Percentiles rank a stretch among this genome's conserved stretches.
phyloP scores from a whole-genome alignment of 768 basidiomycete species.

The Podaxis pistillaris region DNA sequence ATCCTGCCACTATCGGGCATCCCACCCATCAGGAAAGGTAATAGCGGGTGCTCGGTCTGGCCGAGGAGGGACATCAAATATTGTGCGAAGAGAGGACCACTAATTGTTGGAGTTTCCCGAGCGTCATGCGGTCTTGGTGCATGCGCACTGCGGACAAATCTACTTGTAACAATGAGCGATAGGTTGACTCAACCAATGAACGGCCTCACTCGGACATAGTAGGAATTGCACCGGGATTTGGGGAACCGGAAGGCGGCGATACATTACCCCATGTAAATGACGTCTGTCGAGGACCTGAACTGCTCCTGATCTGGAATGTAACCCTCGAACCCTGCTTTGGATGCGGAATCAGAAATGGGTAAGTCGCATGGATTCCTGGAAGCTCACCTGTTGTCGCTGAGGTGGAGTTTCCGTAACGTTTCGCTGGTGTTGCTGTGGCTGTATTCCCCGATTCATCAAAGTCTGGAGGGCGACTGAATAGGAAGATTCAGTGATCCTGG shows the following conservation, averaged over 20 bases:
- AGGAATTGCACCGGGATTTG: conserved; percentile 28
- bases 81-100: conserved; percentile 66
- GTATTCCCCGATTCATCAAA: conserved; percentile 34
- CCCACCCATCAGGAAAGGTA: conserved; percentile 40
- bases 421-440: conserved; percentile 8
- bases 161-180: conserved; percentile 7
- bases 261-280: conserved; percentile 2
- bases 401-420: neutral
- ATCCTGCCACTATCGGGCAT: conserved; percentile 54
- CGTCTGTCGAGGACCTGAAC: conserved; percentile 7
- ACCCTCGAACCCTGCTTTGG: conserved; percentile 12
- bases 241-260: neutral
- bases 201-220: conserved; percentile 53
- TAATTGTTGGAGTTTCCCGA: conserved; percentile 39
- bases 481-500: neutral
- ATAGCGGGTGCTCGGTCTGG: conserved; percentile 40
- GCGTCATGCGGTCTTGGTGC: conserved; percentile 19
- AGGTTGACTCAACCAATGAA: neutral
- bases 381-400: neutral
- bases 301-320: conserved; percentile 14
- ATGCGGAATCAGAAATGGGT: neutral
- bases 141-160: conserved; percentile 25
- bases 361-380: neutral
- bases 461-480: conserved; percentile 33
- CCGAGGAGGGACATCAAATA: conserved; percentile 67